phyloP scores from a whole-genome alignment of 2,329 filamentous ascomycete species.

The Alternaria conjuncta region DNA sequence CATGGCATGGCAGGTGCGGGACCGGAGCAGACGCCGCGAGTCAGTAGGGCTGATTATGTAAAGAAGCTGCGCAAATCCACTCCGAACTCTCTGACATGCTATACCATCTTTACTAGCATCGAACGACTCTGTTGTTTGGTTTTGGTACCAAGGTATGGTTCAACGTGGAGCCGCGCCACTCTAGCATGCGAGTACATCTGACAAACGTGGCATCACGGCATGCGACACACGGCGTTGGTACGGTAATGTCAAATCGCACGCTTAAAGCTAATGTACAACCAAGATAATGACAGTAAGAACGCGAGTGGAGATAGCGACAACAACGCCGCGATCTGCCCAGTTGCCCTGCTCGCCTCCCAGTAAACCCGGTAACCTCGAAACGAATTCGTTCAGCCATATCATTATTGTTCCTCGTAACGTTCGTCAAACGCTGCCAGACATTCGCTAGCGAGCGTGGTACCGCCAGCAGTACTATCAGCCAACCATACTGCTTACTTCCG shows the following conservation, averaged over 20 bases:
- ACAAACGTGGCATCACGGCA: not conserved
- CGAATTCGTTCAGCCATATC: not conserved
- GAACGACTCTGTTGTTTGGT: slow-evolving; percentile 4
- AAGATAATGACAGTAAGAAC: not conserved
- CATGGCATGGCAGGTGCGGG: not conserved
- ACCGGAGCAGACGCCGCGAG: slow-evolving; percentile 6
- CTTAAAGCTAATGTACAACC: slow-evolving; percentile 4
- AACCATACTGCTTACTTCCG: slow-evolving; percentile 24
- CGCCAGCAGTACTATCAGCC: slow-evolving; percentile 24
- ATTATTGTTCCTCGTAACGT: not conserved
- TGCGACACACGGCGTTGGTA: not conserved
- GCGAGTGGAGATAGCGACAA: not conserved
- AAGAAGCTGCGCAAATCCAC: slow-evolving; percentile 29
- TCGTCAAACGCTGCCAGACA: slow-evolving; percentile 27
- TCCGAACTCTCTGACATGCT: not conserved
- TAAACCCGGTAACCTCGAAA: not conserved
- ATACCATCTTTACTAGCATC: not conserved
- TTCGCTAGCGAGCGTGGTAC: slow-evolving; percentile 22
- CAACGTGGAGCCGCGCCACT: not conserved
- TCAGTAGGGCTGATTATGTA: slow-evolving; percentile 31
- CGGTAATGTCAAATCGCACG: not conserved
- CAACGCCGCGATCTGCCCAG: not conserved
- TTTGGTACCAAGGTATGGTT: not conserved
- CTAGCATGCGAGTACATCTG: not conserved
- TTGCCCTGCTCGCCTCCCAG: not conserved